Conservation (phyloP, 441 rosid genomes). For the Gossypium schwendimanii region DNA sequence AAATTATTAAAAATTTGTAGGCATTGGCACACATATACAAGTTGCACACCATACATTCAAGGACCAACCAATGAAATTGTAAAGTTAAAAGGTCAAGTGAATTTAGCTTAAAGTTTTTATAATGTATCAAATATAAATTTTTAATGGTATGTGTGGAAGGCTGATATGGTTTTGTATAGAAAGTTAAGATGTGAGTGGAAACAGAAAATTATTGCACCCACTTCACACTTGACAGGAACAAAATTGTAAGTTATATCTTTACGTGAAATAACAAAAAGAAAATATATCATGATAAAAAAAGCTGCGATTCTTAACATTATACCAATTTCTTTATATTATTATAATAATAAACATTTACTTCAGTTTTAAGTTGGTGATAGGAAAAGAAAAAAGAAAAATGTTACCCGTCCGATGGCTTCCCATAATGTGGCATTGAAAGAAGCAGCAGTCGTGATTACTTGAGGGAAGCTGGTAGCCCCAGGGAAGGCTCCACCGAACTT, state of each 20-base stretch:
- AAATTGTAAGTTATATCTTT: not conserved
- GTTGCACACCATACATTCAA: not conserved
- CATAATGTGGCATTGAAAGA: slow-evolving; percentile 78
- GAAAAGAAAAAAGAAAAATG: not conserved
- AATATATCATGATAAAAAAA: not conserved
- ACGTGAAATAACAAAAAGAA: not conserved
- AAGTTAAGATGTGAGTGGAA: too few relatives aligned
- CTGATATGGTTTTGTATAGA: too few relatives aligned
- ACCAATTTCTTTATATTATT: not conserved
- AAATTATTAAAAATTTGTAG: not conserved
- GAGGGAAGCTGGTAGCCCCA: slow-evolving; percentile 91
- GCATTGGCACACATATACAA: not conserved
- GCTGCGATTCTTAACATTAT: not conserved
- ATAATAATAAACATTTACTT: not conserved
- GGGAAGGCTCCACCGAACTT: slow-evolving; percentile 74
- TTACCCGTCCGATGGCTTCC: slow-evolving; percentile 88
- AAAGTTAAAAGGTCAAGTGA: too few relatives aligned
- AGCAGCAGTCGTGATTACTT: slow-evolving; percentile 86
- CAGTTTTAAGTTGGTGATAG: not conserved
- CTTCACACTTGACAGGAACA: too few relatives aligned
- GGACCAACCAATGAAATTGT: not conserved
- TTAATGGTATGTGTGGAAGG: too few relatives aligned
- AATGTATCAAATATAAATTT: too few relatives aligned
- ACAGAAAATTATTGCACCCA: too few relatives aligned
- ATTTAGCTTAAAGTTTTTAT: too few relatives aligned